Base-by-base conservation (phyloP, 345 rosid species). In the Firmiana major region DNA sequence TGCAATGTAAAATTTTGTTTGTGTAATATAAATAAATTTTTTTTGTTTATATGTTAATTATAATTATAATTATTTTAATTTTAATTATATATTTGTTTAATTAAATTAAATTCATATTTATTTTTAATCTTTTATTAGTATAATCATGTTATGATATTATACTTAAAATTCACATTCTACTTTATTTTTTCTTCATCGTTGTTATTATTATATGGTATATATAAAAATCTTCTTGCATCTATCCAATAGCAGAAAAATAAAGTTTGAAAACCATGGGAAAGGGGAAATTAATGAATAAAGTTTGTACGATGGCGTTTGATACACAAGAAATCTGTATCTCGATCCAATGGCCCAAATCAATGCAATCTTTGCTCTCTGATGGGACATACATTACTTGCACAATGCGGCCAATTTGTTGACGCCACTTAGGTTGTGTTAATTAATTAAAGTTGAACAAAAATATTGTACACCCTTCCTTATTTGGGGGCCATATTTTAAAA, bases 331-430 rank as follows among this genome's bases (percentile, higher is more conserved):
- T 38, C 26, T 42, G 6, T 31, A 26, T 28, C 79, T 57, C 26
- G 46, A 68, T 63, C 58, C 62, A 31, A 75, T 49, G 71, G 60
- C 70, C 51, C 57, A 49, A 63, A 75, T 75, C 72, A 70, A 71
- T 68, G 57, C 62, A n/a, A 15, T 51, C 55, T 76, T 24, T 45
- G 24, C 45, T 72, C 49, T 63, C 19, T 75, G 9, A 34, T 59
- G 70, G 54, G 36, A 64, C 60, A 57, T 74, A n/a, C 73, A 46
- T 59, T 59, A 75, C 9, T 11, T 26, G 53, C 53, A 71, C 58
- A 78, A 54, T 53, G 22, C n/a, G 58, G 22, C 21, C 60, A 36
- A 45, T 45, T 42, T 8, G 15, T 22, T 68, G 46, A 57, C 21
- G 64, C n/a, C 54, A 53, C 53, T 57, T 13, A 11, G 19, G 68